Base-by-base conservation (phyloP, 441 rosid genomes). In the Isatis lusitanica region DNA sequence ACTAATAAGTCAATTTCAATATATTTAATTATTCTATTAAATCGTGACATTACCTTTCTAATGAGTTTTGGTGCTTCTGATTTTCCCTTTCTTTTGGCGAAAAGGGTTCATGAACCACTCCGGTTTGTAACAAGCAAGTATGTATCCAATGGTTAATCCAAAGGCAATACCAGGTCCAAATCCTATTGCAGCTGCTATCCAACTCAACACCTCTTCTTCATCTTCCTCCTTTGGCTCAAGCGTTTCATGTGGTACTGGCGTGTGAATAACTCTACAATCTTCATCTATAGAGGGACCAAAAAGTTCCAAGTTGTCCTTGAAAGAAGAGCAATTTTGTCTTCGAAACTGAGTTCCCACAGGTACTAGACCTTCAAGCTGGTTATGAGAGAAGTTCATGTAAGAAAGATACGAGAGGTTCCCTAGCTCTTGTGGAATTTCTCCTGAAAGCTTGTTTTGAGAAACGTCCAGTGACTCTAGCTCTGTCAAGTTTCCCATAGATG, bases 391-490 rank as follows among this genome's bases (percentile, higher is more conserved):
- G 51, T 46, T 46, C 51, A 46, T 46, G 11, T 64, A 7, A 2
- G 1, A 56, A 1, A 66, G 77, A 0, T 7, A 68, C 6, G 61
- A 56, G 65, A 80, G 59, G 13, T 18, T 24, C 8, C 18, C 10
- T 65, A 72, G 48, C 38, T 72, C 44, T 5, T 9, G 64, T 55
- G 83, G 69, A 12, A 76, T 80, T 46, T 56, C 13, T 39, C 75
- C 75, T 0, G 42, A 55, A 3, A 46, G 50, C 9, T 46, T 46
- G 21, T 46, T 46, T 7, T 15, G 21, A 1, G 50, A 46, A 15
- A 46, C 70, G 46, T 81, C 82, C 2, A 75, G 0, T 1, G 80
- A 56, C 46, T 81, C 79, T 5, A 78, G 50, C 5, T 53, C 6
- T 0, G 4, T 57, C 4, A 78, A 42, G 28, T 52, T 69, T 8